Conservation (phyloP, 495 filamentous ascomycete species). For the Apodospora peruviana region DNA sequence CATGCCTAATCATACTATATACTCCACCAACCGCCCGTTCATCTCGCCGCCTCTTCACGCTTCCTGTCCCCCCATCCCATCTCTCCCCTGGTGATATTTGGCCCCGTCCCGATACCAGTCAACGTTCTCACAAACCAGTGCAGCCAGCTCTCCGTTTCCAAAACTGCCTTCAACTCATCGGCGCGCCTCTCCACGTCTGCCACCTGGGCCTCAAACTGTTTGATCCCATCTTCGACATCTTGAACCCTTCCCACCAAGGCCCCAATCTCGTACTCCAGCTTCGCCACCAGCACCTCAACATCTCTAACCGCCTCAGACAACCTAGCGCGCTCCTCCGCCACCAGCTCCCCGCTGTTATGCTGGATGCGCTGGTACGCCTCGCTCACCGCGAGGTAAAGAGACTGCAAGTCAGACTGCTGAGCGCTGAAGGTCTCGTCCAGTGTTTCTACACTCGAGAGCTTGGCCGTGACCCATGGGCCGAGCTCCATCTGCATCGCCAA, state of each 20-base stretch:
- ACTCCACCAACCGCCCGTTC: too few species aligned
- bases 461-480: constrained; percentile 60
- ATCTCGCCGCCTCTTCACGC: not conserved
- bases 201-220: constrained; percentile 77
- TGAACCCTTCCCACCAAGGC: constrained; percentile 74
- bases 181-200: constrained; percentile 69
- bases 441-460: constrained; percentile 55
- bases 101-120: constrained; percentile 54
- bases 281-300: constrained; percentile 75
- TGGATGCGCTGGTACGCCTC: constrained; percentile 60
- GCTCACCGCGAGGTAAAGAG: constrained; percentile 60
- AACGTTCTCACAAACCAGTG: constrained; percentile 54
- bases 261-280: constrained; percentile 90
- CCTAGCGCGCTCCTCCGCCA: constrained; percentile 59
- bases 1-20: too few species aligned
- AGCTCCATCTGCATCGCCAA: constrained; percentile 44
- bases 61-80: not conserved
- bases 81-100: constrained; percentile 40
- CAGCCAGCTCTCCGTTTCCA: constrained; percentile 57
- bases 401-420: constrained; percentile 61
- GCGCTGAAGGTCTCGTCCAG: constrained; percentile 56
- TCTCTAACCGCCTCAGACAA: constrained; percentile 73
- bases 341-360: constrained; percentile 58
- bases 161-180: constrained; percentile 60
- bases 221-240: constrained; percentile 80